Evolutionary conservation across 140 eudicot species (phyloP), one percentile per base, ranked within the genome.

Genomic region (Oenanthe javanica): DNA sequence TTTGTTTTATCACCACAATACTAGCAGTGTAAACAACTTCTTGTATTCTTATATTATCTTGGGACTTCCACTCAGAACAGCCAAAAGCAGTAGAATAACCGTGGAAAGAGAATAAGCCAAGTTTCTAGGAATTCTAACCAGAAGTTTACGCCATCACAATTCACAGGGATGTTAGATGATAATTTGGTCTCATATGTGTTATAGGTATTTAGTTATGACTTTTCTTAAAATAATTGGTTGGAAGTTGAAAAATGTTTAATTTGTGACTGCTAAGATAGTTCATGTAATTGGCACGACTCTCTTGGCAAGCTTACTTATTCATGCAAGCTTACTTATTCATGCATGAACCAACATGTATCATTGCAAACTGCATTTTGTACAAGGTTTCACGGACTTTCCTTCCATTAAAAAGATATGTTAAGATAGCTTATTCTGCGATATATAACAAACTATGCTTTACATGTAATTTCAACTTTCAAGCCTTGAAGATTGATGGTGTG

Each of bases 251-350:
- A 40, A 27, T 72, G 52, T 72, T 2, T 72, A 45, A 43, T 18
- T 72, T 72, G 54, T 45, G 52, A 43, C 31, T 21, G 76, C 50
- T 71, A 40, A 71, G 76, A 16, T 71, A 72, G 77, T 72, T 19
- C 54, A 42, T 45, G 49, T 45, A 6, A 72, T 21, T 72, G 18
- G 54, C 77, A 45, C 45, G 77, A 72, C 27, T 72, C 77, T 19
- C 16, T 42, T 72, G 1, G 31, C 18, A 43, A 42, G 50, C 36
- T 40, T 18, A 2, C 19, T 66, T n/a, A 12, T 73, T 73, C 55
- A 73, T 73, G 36, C 19, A 45, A 42, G 49, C 36, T 38, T 18
- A 10, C 19, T 66, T 21, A 12, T 72, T 72, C 54, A 72, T 72
- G 77, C 52, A 45, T 45, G 9, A 19, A 72, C 54, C 46, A 72